These are phyloP conservation scores for Solanum rostratum DNA, from an alignment of 257 asterid species.

Conservation along the genomic window DNA sequence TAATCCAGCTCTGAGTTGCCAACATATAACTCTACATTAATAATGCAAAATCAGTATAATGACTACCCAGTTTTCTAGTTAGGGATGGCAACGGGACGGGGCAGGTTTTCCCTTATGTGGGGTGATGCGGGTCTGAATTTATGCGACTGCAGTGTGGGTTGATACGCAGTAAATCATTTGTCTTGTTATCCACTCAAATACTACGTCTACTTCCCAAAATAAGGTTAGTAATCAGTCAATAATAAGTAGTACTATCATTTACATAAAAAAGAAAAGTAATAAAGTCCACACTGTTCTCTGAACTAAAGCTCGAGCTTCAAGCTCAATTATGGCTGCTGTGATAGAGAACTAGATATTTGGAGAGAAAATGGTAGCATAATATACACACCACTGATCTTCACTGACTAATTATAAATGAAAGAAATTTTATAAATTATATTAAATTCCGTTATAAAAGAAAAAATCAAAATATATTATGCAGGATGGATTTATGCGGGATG, in stretches of 20 bases:
- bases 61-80: background rate
- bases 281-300: background rate
- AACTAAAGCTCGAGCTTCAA: background rate
- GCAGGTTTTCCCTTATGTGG: background rate
- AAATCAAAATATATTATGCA: background rate
- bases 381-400: background rate
- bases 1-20: background rate
- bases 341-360: background rate
- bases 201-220: background rate
- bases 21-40: background rate
- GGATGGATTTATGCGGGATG: background rate
- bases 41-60: background rate
- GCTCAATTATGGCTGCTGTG: background rate
- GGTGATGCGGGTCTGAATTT: background rate
- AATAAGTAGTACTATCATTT: background rate
- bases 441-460: background rate
- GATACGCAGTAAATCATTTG: background rate
- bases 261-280: background rate
- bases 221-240: background rate
- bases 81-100: background rate
- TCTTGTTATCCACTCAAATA: background rate
- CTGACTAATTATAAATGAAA: background rate
- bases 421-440: background rate
- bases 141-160: background rate
- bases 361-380: background rate